Percentiles rank a stretch among this genome's conserved stretches.
Conservation (phyloP, 768 basidiomycete genomes). For the Gymnopilus dilepis region DNA sequence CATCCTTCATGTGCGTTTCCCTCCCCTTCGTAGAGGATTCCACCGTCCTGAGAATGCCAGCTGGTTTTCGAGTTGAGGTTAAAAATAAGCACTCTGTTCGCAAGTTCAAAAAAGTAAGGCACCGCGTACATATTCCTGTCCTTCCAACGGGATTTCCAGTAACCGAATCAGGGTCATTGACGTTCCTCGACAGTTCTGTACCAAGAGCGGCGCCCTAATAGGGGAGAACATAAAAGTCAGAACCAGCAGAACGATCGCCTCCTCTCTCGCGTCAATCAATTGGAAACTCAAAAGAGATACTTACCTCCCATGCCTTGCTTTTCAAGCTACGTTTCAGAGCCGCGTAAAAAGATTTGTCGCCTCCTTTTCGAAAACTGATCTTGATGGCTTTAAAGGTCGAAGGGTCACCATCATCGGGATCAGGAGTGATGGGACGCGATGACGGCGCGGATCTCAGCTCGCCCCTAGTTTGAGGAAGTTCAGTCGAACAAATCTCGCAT, state of each 20-base stretch:
- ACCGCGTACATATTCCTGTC: conserved; percentile 29
- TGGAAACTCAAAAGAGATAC: conserved; percentile 7
- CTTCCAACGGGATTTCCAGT: conserved; percentile 24
- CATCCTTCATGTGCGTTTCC: conserved; percentile 70
- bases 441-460: conserved; percentile 65
- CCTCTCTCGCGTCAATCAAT: conserved; percentile 1
- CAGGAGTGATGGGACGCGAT: conserved; percentile 65
- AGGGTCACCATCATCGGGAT: conserved; percentile 40
- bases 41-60: conserved; percentile 82
- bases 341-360: conserved; percentile 83
- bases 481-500: conserved; percentile 89
- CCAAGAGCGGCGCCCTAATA: conserved; percentile 20
- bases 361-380: conserved; percentile 91
- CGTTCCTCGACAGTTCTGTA: conserved; percentile 9
- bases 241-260: conserved; percentile 13
- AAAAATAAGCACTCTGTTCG: conserved; percentile 18
- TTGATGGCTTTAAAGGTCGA: conserved; percentile 60
- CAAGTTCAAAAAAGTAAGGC: conserved; percentile 12
- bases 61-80: conserved; percentile 41
- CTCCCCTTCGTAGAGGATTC: conserved; percentile 68
- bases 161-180: conserved; percentile 24
- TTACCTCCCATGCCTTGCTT: conserved; percentile 32
- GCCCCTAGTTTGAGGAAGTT: conserved; percentile 50
- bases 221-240: conserved; percentile 7
- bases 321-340: conserved; percentile 38